Percentiles rank a stretch among this genome's conserved stretches.
Evolutionary conservation across 2,329 filamentous ascomycete species (phyloP).

Genomic region (Sporothrix phasma): DNA sequence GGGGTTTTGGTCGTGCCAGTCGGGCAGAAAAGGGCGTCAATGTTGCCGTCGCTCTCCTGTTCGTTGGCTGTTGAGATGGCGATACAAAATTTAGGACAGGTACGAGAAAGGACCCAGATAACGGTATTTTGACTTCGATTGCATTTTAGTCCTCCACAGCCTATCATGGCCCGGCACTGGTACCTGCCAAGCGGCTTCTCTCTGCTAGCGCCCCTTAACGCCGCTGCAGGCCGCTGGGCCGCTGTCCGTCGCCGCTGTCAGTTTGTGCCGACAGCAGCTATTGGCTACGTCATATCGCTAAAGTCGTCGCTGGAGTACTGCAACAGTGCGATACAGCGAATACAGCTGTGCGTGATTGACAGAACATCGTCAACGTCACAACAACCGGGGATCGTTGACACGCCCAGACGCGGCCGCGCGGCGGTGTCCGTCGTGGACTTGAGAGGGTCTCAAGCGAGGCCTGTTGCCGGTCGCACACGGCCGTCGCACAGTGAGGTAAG

Average conservation of each 20-base stretch:
- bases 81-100: conserved; percentile 1
- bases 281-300: not conserved
- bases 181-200: not conserved
- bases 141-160: not conserved
- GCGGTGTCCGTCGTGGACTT: too few species aligned
- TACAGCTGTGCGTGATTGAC: not conserved
- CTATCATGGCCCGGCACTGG: not conserved
- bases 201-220: not conserved
- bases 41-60: too few species aligned
- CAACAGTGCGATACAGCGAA: not conserved
- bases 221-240: not conserved
- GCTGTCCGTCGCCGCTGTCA: not conserved
- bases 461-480: not conserved
- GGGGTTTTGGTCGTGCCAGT: too few species aligned
- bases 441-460: too few species aligned
- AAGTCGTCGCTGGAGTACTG: not conserved
- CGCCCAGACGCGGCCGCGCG: too few species aligned
- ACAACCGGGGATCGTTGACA: too few species aligned
- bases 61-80: not conserved
- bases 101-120: not conserved
- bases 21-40: too few species aligned
- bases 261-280: not conserved
- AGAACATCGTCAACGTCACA: not conserved
- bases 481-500: too few species aligned
- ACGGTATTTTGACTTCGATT: not conserved